Percentiles rank a stretch among this genome's conserved stretches.
phyloP scores from a whole-genome alignment of 1,139 yeast species.

The Blastobotrys arbuscula region DNA sequence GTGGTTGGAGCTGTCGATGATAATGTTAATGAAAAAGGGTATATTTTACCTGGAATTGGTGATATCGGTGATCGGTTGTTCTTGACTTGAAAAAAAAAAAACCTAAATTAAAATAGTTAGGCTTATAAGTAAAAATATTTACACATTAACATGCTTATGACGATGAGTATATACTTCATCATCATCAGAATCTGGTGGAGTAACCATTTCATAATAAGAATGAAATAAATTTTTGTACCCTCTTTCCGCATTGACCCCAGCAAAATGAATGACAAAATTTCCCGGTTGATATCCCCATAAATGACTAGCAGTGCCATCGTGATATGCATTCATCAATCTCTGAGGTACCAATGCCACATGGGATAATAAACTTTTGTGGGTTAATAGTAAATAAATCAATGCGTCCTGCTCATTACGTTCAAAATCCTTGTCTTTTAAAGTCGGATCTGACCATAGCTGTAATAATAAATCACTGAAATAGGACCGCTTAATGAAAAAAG shows the following conservation, averaged over 20 bases:
- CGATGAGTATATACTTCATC: not conserved
- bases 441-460: conserved; percentile 24
- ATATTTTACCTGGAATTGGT: conserved; percentile 35
- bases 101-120: too few species aligned
- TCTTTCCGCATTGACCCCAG: conserved; percentile 18
- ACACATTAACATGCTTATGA: not conserved
- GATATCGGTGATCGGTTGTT: conserved; percentile 34
- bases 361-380: conserved; percentile 23
- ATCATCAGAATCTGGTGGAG: not conserved
- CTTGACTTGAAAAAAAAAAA: not conserved
- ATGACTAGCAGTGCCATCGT: conserved; percentile 18
- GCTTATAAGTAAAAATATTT: not conserved
- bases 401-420: conserved; percentile 26
- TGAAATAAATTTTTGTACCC: conserved; percentile 8
- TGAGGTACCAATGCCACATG: conserved; percentile 36
- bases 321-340: conserved; percentile 32
- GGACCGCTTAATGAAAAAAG: conserved; percentile 33
- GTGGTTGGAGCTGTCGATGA: conserved; percentile 32
- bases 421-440: conserved; percentile 15
- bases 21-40: conserved; percentile 27
- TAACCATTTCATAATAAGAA: conserved; percentile 3
- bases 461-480: conserved; percentile 21
- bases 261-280: conserved; percentile 29
- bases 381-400: conserved; percentile 22
- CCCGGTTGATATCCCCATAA: conserved; percentile 23